Evolutionary conservation across 306 rosid species (phyloP).

Genomic region (Malus orientalis): DNA sequence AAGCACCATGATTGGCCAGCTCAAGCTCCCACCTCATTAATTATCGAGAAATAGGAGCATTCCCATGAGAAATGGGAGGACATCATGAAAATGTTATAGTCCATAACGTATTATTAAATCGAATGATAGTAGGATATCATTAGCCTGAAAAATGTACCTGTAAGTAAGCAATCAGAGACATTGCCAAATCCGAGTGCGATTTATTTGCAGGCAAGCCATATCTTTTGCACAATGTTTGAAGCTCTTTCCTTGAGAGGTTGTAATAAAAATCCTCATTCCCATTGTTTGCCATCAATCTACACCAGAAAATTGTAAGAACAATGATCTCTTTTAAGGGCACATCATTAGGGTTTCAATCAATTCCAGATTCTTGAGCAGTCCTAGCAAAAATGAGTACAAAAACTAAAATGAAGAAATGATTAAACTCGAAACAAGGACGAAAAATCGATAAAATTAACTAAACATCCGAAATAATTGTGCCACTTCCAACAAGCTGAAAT

Average conservation of each 20-base stretch:
- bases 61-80: neutral
- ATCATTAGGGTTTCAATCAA: no score
- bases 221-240: constrained; percentile 26
- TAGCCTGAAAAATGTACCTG: constrained; percentile 11
- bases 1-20: neutral
- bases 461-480: no score
- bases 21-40: neutral
- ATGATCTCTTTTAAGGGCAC: no score
- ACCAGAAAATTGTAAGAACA: neutral
- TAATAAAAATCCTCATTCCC: constrained; percentile 15
- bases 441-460: no score
- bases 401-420: no score
- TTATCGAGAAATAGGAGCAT: neutral
- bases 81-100: neutral
- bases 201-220: constrained; percentile 32
- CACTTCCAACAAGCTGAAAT: no score
- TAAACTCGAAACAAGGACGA: no score
- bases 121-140: neutral
- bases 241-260: constrained; percentile 30
- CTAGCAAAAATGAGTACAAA: no score
- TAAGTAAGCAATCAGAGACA: constrained; percentile 13
- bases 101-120: neutral
- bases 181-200: constrained; percentile 24
- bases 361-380: no score
- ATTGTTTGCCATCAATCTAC: constrained; percentile 25